phyloP scores from a whole-genome alignment of 768 basidiomycete species.

The Lactarius quietus region DNA sequence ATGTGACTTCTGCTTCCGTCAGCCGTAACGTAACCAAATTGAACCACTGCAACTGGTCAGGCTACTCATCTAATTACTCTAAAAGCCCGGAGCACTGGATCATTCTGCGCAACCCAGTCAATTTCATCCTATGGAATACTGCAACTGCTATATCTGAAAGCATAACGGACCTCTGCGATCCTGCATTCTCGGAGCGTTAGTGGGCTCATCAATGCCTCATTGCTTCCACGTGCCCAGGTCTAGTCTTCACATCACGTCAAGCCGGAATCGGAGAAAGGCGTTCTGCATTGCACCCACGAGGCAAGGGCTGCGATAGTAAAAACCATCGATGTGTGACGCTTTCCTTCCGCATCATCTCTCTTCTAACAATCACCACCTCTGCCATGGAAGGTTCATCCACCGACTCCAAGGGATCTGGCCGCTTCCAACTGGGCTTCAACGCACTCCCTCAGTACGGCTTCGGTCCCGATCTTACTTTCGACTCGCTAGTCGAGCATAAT shows the following conservation, averaged over 20 bases:
- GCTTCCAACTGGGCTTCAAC: slow-evolving; percentile 29
- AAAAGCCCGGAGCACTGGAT: background rate
- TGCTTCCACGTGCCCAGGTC: slow-evolving; percentile 1
- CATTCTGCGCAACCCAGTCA: background rate
- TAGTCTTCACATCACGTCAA: slow-evolving; percentile 7
- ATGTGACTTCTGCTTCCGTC: slow-evolving; percentile 14
- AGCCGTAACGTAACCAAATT: background rate
- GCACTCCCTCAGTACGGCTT: slow-evolving; percentile 72
- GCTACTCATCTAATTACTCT: background rate
- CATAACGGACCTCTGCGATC: background rate
- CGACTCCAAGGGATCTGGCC: slow-evolving; percentile 25
- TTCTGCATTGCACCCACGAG: slow-evolving; percentile 26
- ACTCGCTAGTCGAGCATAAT: slow-evolving; percentile 56
- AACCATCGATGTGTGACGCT: slow-evolving; percentile 22
- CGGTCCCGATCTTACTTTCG: slow-evolving; percentile 58
- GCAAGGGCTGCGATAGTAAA: slow-evolving; percentile 23
- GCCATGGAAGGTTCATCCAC: slow-evolving; percentile 16
- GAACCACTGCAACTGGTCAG: too few relatives aligned
- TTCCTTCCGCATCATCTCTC: slow-evolving; percentile 21
- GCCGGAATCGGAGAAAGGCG: slow-evolving; percentile 1
- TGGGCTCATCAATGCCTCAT: slow-evolving; percentile 16
- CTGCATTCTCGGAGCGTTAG: slow-evolving; percentile 12
- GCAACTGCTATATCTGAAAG: background rate
- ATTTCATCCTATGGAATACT: background rate
- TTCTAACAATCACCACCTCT: slow-evolving; percentile 19